These are phyloP conservation scores for Melanomma pulvis-pyrius DNA, from an alignment of 495 filamentous ascomycete species.

Conservation along the genomic window DNA sequence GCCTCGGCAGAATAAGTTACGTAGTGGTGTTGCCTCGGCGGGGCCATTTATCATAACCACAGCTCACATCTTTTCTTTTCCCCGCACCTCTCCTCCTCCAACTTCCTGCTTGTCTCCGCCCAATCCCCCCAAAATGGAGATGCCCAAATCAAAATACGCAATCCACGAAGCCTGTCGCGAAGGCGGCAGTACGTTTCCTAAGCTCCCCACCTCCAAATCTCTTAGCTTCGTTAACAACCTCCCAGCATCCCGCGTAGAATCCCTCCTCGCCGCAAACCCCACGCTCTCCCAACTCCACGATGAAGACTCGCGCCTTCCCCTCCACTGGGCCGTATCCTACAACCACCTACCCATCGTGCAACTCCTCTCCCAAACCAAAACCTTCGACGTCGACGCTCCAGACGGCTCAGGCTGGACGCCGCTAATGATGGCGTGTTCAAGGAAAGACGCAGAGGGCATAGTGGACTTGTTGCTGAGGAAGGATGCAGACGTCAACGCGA, in stretches of 20 bases:
- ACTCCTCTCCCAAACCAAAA: conserved; percentile 66
- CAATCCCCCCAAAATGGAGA: conserved; percentile 1
- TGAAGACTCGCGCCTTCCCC: conserved; percentile 84
- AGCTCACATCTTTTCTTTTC: neutral
- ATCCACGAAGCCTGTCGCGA: conserved; percentile 89
- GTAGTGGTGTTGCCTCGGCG: neutral
- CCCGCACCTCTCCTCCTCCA: neutral
- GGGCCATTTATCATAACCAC: neutral
- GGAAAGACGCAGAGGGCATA: conserved; percentile 67
- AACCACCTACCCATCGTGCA: conserved; percentile 76
- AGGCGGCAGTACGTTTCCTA: conserved; percentile 68
- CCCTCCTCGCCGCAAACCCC: conserved; percentile 76
- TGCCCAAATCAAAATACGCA: conserved; percentile 64
- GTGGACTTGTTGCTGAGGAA: conserved; percentile 78
- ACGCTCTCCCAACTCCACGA: conserved; percentile 75
- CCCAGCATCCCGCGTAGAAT: conserved; percentile 69
- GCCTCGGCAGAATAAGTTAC: neutral
- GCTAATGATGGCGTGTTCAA: conserved; percentile 86
- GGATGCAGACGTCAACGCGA: conserved; percentile 78
- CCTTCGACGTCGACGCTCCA: conserved; percentile 86
- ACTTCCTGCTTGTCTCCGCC: neutral
- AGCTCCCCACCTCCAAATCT: conserved; percentile 2
- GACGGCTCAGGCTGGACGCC: conserved; percentile 93
- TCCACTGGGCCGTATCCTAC: conserved; percentile 93
- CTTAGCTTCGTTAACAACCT: conserved; percentile 24